A percentile compares a stretch with the other conserved stretches of the same genome.
Conservation (phyloP, 2,329 filamentous ascomycete genomes). For the Sporothrix schenckii region DNA sequence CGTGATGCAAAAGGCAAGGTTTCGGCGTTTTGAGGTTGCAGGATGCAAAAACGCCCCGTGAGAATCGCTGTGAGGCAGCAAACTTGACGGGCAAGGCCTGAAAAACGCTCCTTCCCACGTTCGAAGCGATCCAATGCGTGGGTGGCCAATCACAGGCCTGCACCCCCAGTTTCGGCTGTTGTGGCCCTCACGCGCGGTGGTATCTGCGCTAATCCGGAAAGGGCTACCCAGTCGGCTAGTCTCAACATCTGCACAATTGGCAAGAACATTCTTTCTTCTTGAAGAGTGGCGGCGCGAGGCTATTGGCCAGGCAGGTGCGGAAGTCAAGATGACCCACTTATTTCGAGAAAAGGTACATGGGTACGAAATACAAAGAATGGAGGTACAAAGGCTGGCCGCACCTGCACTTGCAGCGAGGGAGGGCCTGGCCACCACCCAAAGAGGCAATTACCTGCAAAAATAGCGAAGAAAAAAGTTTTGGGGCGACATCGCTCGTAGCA, state of each 20-base stretch:
- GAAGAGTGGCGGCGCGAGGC: not conserved
- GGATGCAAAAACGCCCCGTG: not conserved
- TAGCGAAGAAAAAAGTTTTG: slow-evolving; percentile 14
- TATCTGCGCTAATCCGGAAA: slow-evolving; percentile 23
- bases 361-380: not conserved
- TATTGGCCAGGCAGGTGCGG: not conserved
- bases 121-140: slow-evolving; percentile 11
- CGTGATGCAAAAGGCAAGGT: not conserved
- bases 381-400: not conserved
- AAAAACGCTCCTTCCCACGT: slow-evolving; percentile 20
- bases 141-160: slow-evolving; percentile 25
- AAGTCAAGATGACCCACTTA: not conserved
- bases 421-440: not conserved
- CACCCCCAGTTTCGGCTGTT: slow-evolving; percentile 27
- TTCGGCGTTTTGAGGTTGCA: not conserved
- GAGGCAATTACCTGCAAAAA: slow-evolving; percentile 9
- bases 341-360: slow-evolving; percentile 17
- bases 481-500: not conserved
- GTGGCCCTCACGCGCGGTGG: slow-evolving; percentile 6
- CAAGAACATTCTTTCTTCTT: slow-evolving; percentile 1
- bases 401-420: not conserved
- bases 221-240: not conserved
- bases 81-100: slow-evolving; percentile 15
- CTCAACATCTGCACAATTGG: not conserved
- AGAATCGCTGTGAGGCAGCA: slow-evolving; percentile 7